phyloP scores from a whole-genome alignment of 169 alveolate species.

The Eimeria brunetti region DNA sequence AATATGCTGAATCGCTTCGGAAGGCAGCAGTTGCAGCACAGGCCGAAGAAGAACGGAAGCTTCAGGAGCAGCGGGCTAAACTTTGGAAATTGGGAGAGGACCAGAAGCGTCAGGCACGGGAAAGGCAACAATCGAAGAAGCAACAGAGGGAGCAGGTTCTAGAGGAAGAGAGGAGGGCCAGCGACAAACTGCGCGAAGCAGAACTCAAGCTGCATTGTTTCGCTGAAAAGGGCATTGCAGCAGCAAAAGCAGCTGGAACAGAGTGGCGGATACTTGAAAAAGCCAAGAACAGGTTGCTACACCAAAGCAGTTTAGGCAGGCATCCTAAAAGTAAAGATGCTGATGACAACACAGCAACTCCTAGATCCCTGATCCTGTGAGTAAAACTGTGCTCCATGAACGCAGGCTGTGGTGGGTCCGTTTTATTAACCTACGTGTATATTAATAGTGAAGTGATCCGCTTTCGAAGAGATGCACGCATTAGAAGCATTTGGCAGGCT shows the following conservation, averaged over 20 bases:
- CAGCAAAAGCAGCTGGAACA: conserved; percentile 68
- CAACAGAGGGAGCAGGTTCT: conserved; percentile 24
- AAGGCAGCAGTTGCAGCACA: conserved; percentile 45
- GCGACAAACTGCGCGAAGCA: not conserved
- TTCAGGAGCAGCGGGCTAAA: conserved; percentile 23
- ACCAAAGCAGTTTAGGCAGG: not conserved
- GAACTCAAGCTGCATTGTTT: conserved; percentile 34
- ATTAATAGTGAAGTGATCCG: not conserved
- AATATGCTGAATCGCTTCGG: conserved; percentile 31
- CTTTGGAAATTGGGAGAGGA: conserved; percentile 28
- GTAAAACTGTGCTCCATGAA: not conserved
- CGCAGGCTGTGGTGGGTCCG: not conserved
- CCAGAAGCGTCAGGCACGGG: conserved; percentile 60
- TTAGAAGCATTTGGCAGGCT: not conserved
- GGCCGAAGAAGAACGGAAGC: conserved; percentile 31
- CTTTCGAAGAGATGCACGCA: not conserved
- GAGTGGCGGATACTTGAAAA: conserved; percentile 59
- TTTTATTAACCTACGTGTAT: not conserved
- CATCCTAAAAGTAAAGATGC: not conserved
- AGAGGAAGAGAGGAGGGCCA: conserved; percentile 14
- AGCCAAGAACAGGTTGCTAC: conserved; percentile 37
- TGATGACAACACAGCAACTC: not conserved
- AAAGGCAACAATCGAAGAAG: conserved; percentile 9
- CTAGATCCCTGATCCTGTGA: not conserved
- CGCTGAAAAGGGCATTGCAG: conserved; percentile 48